These are phyloP conservation scores for Nissolia schottii DNA, from an alignment of 306 rosid species.

Conservation along the genomic window DNA sequence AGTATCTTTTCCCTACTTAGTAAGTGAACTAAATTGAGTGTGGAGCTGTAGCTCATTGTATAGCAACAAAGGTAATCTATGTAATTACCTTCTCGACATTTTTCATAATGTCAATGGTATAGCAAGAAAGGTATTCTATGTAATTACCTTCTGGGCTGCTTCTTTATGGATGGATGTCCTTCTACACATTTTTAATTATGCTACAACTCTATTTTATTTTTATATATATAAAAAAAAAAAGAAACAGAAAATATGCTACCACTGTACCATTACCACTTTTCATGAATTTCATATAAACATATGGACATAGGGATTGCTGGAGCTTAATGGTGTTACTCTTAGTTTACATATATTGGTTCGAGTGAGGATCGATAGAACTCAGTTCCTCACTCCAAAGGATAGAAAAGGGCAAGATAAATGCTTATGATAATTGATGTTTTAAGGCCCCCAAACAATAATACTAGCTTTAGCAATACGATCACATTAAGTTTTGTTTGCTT, in stretches of 20 bases:
- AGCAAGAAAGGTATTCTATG: neutral
- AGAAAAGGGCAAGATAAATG: constrained; percentile 9
- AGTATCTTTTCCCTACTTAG: constrained; percentile 3
- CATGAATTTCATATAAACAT: neutral
- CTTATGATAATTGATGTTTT: constrained; percentile 7
- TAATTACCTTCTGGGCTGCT: neutral
- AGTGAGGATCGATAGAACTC: constrained; percentile 9
- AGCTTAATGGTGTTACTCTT: neutral
- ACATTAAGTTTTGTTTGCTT: constrained; percentile 7
- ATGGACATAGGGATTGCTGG: constrained; percentile 12
- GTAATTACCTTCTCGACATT: neutral
- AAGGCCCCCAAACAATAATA: neutral
- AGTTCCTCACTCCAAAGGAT: neutral
- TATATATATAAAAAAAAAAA: too few species aligned
- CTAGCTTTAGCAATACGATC: constrained; percentile 1
- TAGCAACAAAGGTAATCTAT: neutral
- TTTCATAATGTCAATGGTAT: too few species aligned
- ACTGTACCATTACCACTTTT: constrained; percentile 1
- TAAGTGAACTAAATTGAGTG: neutral
- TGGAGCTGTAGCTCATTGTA: neutral
- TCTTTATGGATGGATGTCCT: too few species aligned
- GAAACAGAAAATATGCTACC: too few species aligned
- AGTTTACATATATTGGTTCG: constrained; percentile 7
- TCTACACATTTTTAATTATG: neutral
- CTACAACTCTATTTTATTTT: too few species aligned